phyloP scores from a whole-genome alignment of 371 early-diverging fungal species.

The Nosema bombycis region DNA sequence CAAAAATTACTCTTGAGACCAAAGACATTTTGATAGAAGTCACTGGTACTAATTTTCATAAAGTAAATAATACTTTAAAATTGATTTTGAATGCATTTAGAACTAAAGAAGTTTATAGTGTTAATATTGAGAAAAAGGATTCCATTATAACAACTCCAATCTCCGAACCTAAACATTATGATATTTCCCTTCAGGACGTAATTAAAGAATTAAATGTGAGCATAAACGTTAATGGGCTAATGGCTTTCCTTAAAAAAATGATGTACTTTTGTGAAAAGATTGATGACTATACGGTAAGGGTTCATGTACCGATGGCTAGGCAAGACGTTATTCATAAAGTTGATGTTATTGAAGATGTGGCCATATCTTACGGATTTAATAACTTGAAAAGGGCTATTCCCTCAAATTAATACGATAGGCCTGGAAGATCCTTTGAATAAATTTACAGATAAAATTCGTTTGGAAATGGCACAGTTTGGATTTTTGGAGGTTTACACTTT shows the following conservation, averaged over 20 bases:
- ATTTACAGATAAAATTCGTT: constrained; percentile 76
- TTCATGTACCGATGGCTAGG: constrained; percentile 80
- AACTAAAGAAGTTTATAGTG: constrained; percentile 69
- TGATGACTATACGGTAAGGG: constrained; percentile 69
- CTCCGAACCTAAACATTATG: constrained; percentile 72
- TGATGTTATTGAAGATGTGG: constrained; percentile 96
- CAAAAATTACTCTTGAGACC: constrained; percentile 86
- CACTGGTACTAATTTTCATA: constrained; percentile 80
- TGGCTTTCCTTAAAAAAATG: constrained; percentile 58
- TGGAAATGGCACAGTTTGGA: constrained; percentile 80
- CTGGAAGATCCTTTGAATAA: constrained; percentile 84
- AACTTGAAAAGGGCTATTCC: constrained; percentile 76
- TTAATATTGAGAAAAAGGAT: constrained; percentile 67
- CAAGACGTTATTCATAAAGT: constrained; percentile 90
- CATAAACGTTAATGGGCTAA: constrained; percentile 24
- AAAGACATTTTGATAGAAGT: constrained; percentile 95
- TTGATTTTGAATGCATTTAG: constrained; percentile 63
- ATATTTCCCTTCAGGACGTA: constrained; percentile 72
- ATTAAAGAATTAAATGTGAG: constrained; percentile 52
- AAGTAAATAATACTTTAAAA: constrained; percentile 58
- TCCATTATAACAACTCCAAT: constrained; percentile 71
- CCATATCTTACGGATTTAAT: constrained; percentile 96
- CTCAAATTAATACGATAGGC: constrained; percentile 75
- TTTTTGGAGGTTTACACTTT: constrained; percentile 89
- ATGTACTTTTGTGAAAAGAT: constrained; percentile 65